Evolutionary conservation across 148 eudicot genomes (phyloP), one percentile per base, ranked within the genome.

Genomic region (Heliamphora exappendiculata): DNA sequence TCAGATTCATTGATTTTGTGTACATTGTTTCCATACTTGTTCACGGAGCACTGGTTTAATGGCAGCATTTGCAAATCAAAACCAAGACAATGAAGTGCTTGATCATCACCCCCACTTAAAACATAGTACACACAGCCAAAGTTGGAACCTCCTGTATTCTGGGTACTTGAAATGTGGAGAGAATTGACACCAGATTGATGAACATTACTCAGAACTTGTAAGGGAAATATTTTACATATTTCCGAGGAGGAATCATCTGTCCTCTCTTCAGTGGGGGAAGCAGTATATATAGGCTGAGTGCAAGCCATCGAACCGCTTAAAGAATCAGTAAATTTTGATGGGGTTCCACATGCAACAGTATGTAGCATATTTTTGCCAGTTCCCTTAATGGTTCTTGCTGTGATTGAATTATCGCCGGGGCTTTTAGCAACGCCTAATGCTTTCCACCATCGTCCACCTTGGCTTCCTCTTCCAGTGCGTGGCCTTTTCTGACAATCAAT

Each of bases 381-480:
- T 78, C 19, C 55, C 44, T 80, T 78, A 20, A 68, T 12, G n/a
- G 45, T 84, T 66, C 72, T 81, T 41, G 8, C 74, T 24, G 77
- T 42, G 36, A 54, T 49, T 50, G 74, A 67, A 66, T 74, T 79
- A 67, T 63, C 62, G 10, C 57, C 55, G 29, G 79, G 79, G 62
- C 78, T 83, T 51, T 76, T 71, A 71, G 69, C 62, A 37, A 55
- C 72, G 62, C 72, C 87, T 51, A 85, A 65, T 58, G 93, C 83
- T 83, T 92, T 86, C 94, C 99, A 86, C 94, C 94, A 84, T 54
- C 99, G 84, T 76, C 99, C 99, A 78, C 99, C 99, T 86, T 95
- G 99, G 89, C 99, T 95, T 84, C 99, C 99, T 85, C 99, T 93
- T 66, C 99, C 99, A 55, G 99, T 95, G 36, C 94, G 94, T 73